Conservation (phyloP, 345 rosid genomes). For the Murraya paniculata region DNA sequence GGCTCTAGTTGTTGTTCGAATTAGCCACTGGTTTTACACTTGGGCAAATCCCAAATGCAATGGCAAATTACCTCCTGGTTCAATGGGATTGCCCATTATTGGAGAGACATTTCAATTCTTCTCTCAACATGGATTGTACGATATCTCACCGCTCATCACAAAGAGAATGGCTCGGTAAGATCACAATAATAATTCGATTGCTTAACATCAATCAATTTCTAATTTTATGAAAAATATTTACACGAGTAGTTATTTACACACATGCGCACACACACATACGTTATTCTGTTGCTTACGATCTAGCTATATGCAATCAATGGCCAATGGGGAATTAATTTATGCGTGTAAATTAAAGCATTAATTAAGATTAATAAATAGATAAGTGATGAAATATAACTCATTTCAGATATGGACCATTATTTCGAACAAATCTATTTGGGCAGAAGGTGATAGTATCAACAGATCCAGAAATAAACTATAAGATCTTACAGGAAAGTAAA, state of each 20-base stretch:
- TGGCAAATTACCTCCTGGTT: constrained; percentile 13
- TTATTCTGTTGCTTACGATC: too few relatives aligned
- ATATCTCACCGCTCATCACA: neutral
- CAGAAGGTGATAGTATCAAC: constrained; percentile 31
- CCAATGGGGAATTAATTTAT: too few relatives aligned
- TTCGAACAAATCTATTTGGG: constrained; percentile 38
- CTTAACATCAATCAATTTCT: too few relatives aligned
- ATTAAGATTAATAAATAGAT: too few relatives aligned
- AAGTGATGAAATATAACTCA: too few relatives aligned
- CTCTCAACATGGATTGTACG: neutral
- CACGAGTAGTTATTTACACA: too few relatives aligned
- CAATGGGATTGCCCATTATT: constrained; percentile 12
- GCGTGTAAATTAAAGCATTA: too few relatives aligned
- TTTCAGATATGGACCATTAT: constrained; percentile 43
- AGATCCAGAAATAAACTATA: constrained; percentile 36
- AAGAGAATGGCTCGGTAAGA: neutral
- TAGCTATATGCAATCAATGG: too few relatives aligned
- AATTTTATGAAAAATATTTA: too few relatives aligned
- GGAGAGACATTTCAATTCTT: constrained; percentile 15
- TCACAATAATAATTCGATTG: neutral
- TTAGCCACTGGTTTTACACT: neutral
- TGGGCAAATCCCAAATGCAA: constrained; percentile 2
- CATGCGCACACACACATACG: too few relatives aligned
- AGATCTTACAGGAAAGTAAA: neutral
- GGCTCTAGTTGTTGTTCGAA: too few relatives aligned